Conservation (phyloP, 352 stramenopile species). For the Thraustochytrium striatum region DNA sequence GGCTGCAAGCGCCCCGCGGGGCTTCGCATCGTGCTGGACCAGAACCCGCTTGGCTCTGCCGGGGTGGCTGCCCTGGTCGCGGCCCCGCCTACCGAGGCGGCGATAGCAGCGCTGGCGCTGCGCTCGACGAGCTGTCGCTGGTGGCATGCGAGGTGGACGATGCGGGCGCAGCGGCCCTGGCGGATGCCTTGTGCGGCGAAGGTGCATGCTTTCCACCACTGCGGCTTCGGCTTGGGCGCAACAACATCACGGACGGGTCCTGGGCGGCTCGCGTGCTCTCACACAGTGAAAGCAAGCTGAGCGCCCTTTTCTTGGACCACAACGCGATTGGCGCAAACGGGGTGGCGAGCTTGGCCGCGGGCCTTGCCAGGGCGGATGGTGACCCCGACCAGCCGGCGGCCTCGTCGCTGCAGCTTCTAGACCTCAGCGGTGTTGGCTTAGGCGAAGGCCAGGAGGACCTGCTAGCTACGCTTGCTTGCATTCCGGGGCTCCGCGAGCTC, state of each 20-base stretch:
- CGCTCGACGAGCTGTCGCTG: neutral
- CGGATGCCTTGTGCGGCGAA: too few species aligned
- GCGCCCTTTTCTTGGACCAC: too few species aligned
- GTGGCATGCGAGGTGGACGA: neutral
- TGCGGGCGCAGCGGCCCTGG: neutral
- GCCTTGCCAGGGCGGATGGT: neutral
- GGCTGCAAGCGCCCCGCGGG: neutral
- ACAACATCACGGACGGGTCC: too few species aligned
- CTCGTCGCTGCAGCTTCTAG: neutral
- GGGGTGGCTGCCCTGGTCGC: conserved; percentile 2
- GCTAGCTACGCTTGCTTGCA: neutral
- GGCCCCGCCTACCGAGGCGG: neutral
- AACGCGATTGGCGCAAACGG: neutral
- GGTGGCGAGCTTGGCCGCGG: neutral
- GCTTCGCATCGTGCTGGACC: conserved; percentile 2
- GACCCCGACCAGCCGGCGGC: neutral
- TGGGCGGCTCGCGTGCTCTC: too few species aligned
- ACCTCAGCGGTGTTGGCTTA: neutral
- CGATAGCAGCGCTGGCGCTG: neutral
- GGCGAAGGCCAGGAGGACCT: neutral
- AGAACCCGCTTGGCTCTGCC: conserved; percentile 5
- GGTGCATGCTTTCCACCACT: too few species aligned
- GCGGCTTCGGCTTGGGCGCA: too few species aligned
- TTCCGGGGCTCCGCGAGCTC: neutral
- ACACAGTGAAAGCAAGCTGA: too few species aligned